Percentiles rank a stretch among this genome's conserved stretches.
Conservation (phyloP, 768 basidiomycete genomes). For the Tylopilus rubrobrunneus region DNA sequence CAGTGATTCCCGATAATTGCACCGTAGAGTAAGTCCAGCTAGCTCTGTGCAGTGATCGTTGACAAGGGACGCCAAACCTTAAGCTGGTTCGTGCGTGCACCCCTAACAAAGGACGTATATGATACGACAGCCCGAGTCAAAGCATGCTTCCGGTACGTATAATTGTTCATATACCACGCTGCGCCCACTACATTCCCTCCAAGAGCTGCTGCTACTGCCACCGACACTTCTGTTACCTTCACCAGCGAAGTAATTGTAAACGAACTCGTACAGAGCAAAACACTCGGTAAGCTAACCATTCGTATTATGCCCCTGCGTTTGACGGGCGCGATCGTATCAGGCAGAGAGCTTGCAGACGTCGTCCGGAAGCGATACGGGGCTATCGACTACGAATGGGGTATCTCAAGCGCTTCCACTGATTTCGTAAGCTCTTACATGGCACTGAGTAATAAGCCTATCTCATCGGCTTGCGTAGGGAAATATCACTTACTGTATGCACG, state of each 20-base stretch:
- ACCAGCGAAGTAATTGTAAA: conserved; percentile 32
- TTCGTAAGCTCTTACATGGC: conserved; percentile 50
- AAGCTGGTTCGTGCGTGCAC: conserved; percentile 73
- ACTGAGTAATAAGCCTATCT: background rate
- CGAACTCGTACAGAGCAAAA: conserved; percentile 68
- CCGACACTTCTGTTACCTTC: conserved; percentile 55
- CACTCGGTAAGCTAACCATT: conserved; percentile 73
- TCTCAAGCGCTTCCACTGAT: conserved; percentile 73
- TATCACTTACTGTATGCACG: conserved; percentile 61
- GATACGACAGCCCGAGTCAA: conserved; percentile 57
- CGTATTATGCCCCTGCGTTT: background rate
- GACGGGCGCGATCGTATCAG: conserved; percentile 18
- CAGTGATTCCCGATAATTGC: conserved; percentile 71
- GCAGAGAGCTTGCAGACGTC: conserved; percentile 59
- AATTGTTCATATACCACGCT: conserved; percentile 55
- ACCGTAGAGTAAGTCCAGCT: conserved; percentile 61
- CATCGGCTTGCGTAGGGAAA: conserved; percentile 35
- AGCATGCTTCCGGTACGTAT: conserved; percentile 64
- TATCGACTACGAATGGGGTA: conserved; percentile 62
- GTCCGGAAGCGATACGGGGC: conserved; percentile 55
- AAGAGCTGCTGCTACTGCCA: conserved; percentile 70
- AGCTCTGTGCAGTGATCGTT: background rate
- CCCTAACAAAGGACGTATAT: conserved; percentile 56
- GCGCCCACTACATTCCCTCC: background rate
- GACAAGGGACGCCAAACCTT: conserved; percentile 45